A percentile compares a stretch with the other conserved stretches of the same genome.
Conservation (phyloP, 257 asterid genomes). For the Nicotiana sylvestris region DNA sequence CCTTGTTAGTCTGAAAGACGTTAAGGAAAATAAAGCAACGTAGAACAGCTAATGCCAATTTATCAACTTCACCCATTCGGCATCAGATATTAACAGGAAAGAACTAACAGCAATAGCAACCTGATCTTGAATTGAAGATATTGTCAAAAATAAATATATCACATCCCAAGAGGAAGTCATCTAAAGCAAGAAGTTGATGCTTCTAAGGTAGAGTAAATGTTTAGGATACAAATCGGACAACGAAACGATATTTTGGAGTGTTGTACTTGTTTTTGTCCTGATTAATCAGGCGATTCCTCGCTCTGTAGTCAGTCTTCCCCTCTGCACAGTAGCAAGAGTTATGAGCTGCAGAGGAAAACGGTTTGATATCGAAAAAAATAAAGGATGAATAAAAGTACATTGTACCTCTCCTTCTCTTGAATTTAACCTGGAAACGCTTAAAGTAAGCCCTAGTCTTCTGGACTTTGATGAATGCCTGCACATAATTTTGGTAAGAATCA, state of each 20-base stretch:
- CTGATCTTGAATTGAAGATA: background rate
- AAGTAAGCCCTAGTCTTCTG: constrained; percentile 57
- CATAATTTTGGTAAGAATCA: background rate
- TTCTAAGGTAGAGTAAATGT: background rate
- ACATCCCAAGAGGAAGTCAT: background rate
- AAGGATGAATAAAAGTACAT: background rate
- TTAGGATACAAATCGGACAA: constrained; percentile 75
- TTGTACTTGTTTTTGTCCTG: constrained; percentile 88
- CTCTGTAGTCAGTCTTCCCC: constrained; percentile 88
- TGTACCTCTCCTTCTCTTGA: constrained; percentile 69
- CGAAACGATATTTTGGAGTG: constrained; percentile 72
- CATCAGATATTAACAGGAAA: background rate
- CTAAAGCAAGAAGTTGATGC: background rate
- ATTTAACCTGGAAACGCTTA: constrained; percentile 71
- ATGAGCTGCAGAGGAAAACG: background rate
- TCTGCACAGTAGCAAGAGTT: constrained; percentile 29
- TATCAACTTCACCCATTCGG: background rate
- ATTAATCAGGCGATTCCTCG: constrained; percentile 73
- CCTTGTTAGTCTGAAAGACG: constrained; percentile 60
- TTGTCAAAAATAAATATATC: background rate
- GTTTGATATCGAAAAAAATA: background rate
- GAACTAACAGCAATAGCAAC: background rate
- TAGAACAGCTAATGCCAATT: background rate
- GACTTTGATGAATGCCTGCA: constrained; percentile 48
- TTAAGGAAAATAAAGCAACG: constrained; percentile 28